A percentile compares a stretch with the other conserved stretches of the same genome.
phyloP scores from a whole-genome alignment of 108 stramenopile genomes.

The Nannochloropsis salina region DNA sequence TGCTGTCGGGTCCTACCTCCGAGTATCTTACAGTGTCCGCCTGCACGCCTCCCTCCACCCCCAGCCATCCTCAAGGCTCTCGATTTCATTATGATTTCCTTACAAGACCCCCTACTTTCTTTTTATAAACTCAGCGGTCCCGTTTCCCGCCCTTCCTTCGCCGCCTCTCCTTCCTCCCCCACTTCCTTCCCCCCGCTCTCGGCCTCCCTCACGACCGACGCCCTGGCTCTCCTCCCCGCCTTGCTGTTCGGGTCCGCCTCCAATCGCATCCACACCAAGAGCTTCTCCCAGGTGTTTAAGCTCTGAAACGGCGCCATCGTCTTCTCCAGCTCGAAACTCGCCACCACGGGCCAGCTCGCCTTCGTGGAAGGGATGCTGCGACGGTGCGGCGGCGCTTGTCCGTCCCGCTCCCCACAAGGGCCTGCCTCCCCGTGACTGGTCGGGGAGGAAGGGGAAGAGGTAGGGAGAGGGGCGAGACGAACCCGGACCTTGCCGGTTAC shows the following conservation, averaged over 20 bases:
- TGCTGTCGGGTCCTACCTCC: no score
- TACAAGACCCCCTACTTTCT: neutral
- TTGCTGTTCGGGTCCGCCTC: neutral
- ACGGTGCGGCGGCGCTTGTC: neutral
- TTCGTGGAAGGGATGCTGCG: constrained; percentile 29
- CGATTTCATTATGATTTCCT: no score
- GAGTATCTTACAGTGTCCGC: neutral
- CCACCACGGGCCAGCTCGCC: constrained; percentile 33
- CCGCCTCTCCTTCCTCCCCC: neutral
- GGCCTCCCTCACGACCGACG: neutral
- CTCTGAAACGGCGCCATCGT: neutral
- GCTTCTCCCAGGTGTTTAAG: neutral
- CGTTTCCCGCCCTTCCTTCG: no score
- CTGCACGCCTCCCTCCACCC: neutral
- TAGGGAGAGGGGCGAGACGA: neutral
- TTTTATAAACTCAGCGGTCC: neutral
- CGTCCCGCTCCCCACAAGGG: neutral
- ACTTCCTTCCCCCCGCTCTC: neutral
- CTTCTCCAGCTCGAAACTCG: constrained; percentile 27
- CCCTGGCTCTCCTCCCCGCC: constrained; percentile 4
- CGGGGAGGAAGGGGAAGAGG: neutral
- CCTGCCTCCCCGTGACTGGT: no score
- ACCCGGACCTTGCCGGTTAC: constrained; percentile 28
- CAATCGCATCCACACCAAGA: neutral
- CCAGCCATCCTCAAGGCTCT: no score